Conservation (phyloP, 371 early-diverging fungal species). For the Mortierella sp. region DNA sequence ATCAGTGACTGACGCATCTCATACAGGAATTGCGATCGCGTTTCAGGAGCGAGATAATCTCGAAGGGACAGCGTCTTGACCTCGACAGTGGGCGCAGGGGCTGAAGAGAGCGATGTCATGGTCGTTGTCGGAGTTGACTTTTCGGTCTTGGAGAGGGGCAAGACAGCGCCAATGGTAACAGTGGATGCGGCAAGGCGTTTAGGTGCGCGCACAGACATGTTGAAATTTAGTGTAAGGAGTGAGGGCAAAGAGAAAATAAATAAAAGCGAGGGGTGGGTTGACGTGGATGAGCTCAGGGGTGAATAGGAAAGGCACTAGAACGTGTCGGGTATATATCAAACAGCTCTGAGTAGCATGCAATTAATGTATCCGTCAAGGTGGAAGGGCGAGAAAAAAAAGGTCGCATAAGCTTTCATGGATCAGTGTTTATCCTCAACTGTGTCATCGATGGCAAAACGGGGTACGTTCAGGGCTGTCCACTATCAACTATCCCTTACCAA, state of each 20-base stretch:
- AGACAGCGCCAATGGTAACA: neutral
- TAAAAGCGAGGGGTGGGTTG: neutral
- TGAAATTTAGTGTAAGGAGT: neutral
- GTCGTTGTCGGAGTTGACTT: neutral
- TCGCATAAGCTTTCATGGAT: neutral
- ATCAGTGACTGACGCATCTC: conserved; percentile 67
- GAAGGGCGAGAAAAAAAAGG: neutral
- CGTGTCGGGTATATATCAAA: neutral
- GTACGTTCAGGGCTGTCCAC: neutral
- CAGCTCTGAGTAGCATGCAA: neutral
- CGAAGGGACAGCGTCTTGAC: conserved; percentile 41
- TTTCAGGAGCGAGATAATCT: conserved; percentile 24
- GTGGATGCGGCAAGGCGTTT: neutral
- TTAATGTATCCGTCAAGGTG: neutral
- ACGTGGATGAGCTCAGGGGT: neutral
- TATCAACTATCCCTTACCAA: neutral
- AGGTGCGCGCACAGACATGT: conserved; percentile 3
- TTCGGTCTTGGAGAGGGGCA: neutral
- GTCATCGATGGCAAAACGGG: neutral
- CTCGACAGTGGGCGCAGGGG: neutral
- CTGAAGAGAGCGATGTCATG: neutral
- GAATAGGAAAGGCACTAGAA: neutral
- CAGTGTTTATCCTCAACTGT: neutral
- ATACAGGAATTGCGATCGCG: conserved; percentile 59
- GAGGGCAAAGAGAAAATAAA: neutral